phyloP scores from a whole-genome alignment of 202 grass and related monocot genomes.

The Digitaria exilis region DNA sequence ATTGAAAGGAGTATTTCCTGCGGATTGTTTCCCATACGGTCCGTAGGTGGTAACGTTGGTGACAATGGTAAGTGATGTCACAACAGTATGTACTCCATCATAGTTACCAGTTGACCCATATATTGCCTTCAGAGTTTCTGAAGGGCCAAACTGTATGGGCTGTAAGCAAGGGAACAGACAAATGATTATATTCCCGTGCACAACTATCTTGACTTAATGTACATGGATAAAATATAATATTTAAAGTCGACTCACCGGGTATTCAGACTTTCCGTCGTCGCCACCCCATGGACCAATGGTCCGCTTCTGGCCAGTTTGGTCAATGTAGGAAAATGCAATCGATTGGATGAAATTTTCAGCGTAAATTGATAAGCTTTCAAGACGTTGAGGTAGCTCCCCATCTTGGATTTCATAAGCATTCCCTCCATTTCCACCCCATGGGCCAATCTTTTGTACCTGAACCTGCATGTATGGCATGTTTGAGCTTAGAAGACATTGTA shows the following conservation, averaged over 20 bases:
- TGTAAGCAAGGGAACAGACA: not conserved
- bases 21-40: not conserved
- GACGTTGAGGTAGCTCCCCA: not conserved
- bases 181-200: not conserved
- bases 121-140: not conserved
- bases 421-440: not conserved
- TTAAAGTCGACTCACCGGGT: not conserved
- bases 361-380: not conserved
- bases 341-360: not conserved
- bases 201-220: not conserved
- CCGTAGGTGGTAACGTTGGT: not conserved
- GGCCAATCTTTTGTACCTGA: not conserved
- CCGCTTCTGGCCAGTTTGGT: not conserved
- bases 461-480: not conserved
- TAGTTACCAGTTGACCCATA: not conserved
- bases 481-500: not conserved
- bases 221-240: not conserved
- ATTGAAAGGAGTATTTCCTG: not conserved
- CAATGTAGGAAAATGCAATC: not conserved
- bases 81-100: not conserved
- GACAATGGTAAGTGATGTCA: not conserved
- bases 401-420: not conserved
- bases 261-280: not conserved
- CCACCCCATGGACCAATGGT: no score
- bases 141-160: not conserved